A percentile compares a stretch with the other conserved stretches of the same genome.
These are phyloP conservation scores for Elongisporangium undulatum DNA, from an alignment of 352 stramenopile species.

Conservation along the genomic window DNA sequence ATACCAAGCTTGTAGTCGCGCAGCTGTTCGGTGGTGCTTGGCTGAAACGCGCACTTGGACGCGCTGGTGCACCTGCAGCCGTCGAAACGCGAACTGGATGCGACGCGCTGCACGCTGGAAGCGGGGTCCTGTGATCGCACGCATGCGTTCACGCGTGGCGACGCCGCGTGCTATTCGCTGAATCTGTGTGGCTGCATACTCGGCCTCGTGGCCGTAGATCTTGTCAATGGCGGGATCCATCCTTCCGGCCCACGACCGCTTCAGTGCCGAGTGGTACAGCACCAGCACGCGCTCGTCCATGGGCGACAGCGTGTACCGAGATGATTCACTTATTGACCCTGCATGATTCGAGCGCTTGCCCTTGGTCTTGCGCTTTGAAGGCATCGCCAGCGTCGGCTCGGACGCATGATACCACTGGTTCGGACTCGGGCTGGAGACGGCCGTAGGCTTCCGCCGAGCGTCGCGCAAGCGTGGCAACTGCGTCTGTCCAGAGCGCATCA, in stretches of 20 bases:
- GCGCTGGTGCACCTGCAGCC: conserved; percentile 15
- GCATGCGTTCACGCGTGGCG: conserved; percentile 22
- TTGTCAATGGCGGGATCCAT: neutral
- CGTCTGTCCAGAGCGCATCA: neutral
- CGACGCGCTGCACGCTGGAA: conserved; percentile 24
- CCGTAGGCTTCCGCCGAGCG: neutral
- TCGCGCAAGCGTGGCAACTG: neutral
- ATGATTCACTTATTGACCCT: neutral
- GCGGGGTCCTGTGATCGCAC: conserved; percentile 28
- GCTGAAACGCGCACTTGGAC: conserved; percentile 13
- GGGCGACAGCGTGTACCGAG: conserved; percentile 11
- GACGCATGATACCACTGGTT: neutral
- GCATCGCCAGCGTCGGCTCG: neutral
- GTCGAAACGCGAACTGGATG: conserved; percentile 36
- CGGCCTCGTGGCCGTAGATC: conserved; percentile 40
- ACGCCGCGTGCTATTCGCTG: conserved; percentile 44
- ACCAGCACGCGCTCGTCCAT: conserved; percentile 62
- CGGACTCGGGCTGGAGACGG: neutral
- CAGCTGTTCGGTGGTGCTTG: conserved; percentile 19
- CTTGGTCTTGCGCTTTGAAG: neutral
- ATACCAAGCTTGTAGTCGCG: conserved; percentile 42
- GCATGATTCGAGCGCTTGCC: neutral
- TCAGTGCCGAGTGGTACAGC: conserved; percentile 57
- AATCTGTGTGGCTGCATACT: conserved; percentile 53
- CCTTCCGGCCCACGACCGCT: conserved; percentile 13